phyloP scores from a whole-genome alignment of 768 basidiomycete species.

The Boletus edulis region DNA sequence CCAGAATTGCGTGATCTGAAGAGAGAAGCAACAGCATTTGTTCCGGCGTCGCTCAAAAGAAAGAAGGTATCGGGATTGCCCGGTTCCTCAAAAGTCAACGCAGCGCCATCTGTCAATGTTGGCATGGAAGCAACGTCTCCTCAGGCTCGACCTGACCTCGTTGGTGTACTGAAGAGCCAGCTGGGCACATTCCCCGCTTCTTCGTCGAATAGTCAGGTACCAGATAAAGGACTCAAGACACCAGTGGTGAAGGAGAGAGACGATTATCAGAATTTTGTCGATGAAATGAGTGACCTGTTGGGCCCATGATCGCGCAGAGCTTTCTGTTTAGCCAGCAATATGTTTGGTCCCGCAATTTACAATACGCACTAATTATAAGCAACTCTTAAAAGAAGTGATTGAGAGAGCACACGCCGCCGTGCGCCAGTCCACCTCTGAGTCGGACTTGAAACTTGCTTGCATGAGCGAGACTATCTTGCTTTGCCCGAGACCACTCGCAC shows the following conservation, averaged over 20 bases:
- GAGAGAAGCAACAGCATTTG: constrained; percentile 91
- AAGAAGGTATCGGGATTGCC: constrained; percentile 48
- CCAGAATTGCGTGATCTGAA: constrained; percentile 91
- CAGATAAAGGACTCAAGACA: constrained; percentile 21
- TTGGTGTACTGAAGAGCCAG: constrained; percentile 58
- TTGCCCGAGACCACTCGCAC: constrained; percentile 65
- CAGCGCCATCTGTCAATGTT: constrained; percentile 55
- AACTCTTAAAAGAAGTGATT: background rate
- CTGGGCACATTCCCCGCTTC: constrained; percentile 44
- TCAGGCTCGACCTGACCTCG: constrained; percentile 61
- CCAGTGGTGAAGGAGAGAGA: constrained; percentile 46
- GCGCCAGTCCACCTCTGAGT: background rate
- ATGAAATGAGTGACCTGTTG: constrained; percentile 71
- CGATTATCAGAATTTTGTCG: constrained; percentile 75
- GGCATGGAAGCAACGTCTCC: constrained; percentile 23
- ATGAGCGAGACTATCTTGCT: constrained; percentile 50
- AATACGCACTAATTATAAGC: background rate
- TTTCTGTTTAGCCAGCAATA: background rate
- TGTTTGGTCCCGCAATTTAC: background rate
- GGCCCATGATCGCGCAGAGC: constrained; percentile 19
- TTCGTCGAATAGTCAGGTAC: constrained; percentile 10
- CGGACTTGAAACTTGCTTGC: background rate
- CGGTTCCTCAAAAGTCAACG: constrained; percentile 49
- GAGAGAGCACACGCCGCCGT: background rate
- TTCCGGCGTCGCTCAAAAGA: constrained; percentile 79